Percentiles rank a stretch among this genome's conserved stretches.
phyloP scores from a whole-genome alignment of 768 basidiomycete genomes.

The Leccinum longicurvipes region DNA sequence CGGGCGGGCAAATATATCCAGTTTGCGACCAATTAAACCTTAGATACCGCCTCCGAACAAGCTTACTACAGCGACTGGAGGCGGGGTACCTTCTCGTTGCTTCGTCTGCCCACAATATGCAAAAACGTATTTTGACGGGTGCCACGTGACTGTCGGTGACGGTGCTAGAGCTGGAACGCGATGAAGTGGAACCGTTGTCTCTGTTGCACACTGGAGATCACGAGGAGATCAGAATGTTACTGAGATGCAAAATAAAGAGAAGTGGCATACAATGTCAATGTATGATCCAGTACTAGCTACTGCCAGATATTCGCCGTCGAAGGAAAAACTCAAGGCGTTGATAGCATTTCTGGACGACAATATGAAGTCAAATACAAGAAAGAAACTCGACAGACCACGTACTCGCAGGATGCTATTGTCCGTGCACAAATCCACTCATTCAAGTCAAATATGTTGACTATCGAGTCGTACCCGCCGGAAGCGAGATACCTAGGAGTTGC shows the following conservation, averaged over 20 bases:
- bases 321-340: conserved; percentile 72
- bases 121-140: conserved; percentile 76
- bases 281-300: conserved; percentile 69
- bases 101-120: conserved; percentile 81
- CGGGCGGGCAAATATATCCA: background rate
- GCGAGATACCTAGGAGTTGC: conserved; percentile 58
- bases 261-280: conserved; percentile 68
- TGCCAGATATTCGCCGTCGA: conserved; percentile 81
- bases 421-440: conserved; percentile 78
- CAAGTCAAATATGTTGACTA: conserved; percentile 77
- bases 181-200: conserved; percentile 71
- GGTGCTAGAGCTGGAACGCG: conserved; percentile 71
- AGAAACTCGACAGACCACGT: conserved; percentile 27
- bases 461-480: conserved; percentile 77
- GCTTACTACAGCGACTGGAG: conserved; percentile 66
- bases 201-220: conserved; percentile 64
- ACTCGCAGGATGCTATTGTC: conserved; percentile 82
- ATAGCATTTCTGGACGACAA: conserved; percentile 56
- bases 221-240: background rate
- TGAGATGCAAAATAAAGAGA: background rate
- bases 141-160: conserved; percentile 77
- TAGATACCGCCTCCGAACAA: conserved; percentile 57
- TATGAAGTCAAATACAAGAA: background rate
- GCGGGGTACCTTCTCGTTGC: conserved; percentile 58
- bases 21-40: background rate